Evolutionary conservation across 1,284 basidiomycete species (phyloP), one percentile per base, ranked within the genome.

Genomic region (Agroathelia rolfsii): DNA sequence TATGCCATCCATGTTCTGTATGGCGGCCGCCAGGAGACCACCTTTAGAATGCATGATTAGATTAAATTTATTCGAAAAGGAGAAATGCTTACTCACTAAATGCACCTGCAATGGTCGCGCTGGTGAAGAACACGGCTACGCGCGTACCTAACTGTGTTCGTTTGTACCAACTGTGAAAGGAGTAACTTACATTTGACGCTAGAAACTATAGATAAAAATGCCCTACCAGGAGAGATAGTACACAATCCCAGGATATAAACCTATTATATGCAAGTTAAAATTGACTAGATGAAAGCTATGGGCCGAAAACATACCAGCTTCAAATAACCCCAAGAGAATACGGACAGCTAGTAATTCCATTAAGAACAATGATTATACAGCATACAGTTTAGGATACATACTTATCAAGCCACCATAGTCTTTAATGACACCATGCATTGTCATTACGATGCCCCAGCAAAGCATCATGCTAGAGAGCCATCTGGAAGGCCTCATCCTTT

Each of bases 71-170:
- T 26, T 11, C 16, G 11, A 22, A 38, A 23, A 38, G 29, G 34
- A 38, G 20, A 33, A 19, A 18, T 32, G 17, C 12, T 40, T 30
- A 52, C 61, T 35, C 39, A 69, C 76, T 75, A 51, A 82, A 82
- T 7, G 77, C 77, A 10, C 78, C 77, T 5, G 77, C 70, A 14
- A 79, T 56, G 0, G 77, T 79, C 1, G 76, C 75, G 19, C 76
- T 74, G 1, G 76, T 75, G 51, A 81, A 80, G 52, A 81, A 80
- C 15, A 72, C 39, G 5, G 75, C 74, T 12, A 76, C 56, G 32
- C 74, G 65, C 6, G 63, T 61, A 12, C 74, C 76, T 37, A 75
- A 57, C 44, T 81, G 76, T 2, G 69, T 64, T 14, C 72, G 68
- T 47, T 66, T 74, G 47, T 72, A 72, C 70, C 70, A 72, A 41